These are phyloP conservation scores for Tulasnella sp. DNA, from an alignment of 768 basidiomycete genomes.

Conservation along the genomic window DNA sequence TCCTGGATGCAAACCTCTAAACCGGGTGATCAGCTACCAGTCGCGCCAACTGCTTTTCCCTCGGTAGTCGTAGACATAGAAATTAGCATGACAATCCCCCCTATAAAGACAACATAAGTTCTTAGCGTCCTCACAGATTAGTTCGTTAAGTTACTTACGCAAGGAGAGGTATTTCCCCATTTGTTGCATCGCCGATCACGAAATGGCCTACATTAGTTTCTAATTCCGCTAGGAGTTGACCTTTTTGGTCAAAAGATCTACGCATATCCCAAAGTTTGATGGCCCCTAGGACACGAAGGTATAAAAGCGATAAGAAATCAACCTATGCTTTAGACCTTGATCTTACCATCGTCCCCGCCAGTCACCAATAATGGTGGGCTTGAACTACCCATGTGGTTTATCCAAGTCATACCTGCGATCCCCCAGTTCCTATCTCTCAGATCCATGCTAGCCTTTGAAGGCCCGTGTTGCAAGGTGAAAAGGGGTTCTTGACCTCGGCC, in stretches of 20 bases:
- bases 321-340: background rate
- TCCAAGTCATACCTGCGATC: conserved; percentile 11
- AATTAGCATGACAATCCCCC: too few species aligned
- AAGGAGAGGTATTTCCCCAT: conserved; percentile 7
- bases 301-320: background rate
- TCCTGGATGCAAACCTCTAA: too few species aligned
- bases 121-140: too few species aligned
- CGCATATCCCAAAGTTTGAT: conserved; percentile 11
- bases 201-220: conserved; percentile 10
- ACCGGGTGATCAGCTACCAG: too few species aligned
- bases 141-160: conserved; percentile 9
- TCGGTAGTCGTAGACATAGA: too few species aligned
- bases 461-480: background rate
- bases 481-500: background rate
- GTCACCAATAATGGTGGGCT: conserved; percentile 8
- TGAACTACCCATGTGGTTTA: conserved; percentile 1
- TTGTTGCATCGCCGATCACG: conserved; percentile 1
- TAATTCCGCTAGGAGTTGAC: conserved; percentile 2
- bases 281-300: background rate
- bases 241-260: background rate
- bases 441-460: too few species aligned
- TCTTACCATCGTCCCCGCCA: conserved; percentile 14
- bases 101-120: too few species aligned
- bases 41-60: too few species aligned
- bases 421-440: conserved; percentile 1